phyloP scores from a whole-genome alignment of 2,329 filamentous ascomycete genomes.

The Phialemoniopsis sp. region DNA sequence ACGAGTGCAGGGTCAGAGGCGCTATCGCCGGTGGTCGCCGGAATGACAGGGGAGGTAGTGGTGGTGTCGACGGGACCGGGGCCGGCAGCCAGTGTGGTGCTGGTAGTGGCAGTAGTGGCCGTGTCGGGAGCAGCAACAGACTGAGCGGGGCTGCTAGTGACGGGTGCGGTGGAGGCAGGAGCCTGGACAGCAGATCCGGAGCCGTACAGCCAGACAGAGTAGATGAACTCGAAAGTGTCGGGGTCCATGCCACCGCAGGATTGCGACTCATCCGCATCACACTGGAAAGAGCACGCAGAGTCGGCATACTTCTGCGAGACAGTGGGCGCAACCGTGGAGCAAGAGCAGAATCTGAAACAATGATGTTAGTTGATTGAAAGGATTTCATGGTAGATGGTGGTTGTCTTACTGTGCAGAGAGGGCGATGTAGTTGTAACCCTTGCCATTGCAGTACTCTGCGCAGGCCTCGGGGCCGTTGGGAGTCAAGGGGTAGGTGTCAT shows the following conservation, averaged over 20 bases:
- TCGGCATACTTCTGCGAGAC: constrained; percentile 10
- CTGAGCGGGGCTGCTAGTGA: not conserved
- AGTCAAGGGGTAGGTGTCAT: constrained; percentile 1
- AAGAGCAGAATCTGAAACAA: constrained; percentile 9
- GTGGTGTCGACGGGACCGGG: not conserved
- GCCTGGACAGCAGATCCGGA: not conserved
- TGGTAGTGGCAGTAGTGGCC: constrained; percentile 1
- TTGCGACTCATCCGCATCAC: constrained; percentile 2
- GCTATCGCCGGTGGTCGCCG: not conserved
- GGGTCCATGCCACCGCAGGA: constrained; percentile 9
- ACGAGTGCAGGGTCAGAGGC: constrained; percentile 5
- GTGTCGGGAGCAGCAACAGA: not conserved
- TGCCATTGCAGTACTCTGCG: constrained; percentile 2
- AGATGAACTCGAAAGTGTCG: constrained; percentile 9
- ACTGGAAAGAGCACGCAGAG: constrained; percentile 8
- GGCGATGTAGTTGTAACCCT: constrained; percentile 11
- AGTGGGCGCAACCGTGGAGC: constrained; percentile 5
- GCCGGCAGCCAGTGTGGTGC: not conserved
- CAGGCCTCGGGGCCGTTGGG: constrained; percentile 10
- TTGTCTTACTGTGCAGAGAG: constrained; percentile 7
- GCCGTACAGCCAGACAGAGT: constrained; percentile 8
- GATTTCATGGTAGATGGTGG: not conserved
- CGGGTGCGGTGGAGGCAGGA: too few relatives aligned
- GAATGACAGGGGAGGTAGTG: not conserved
- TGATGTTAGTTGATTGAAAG: constrained; percentile 1